phyloP scores from a whole-genome alignment of 2,329 filamentous ascomycete species.

The Microthyrium microscopicum region DNA sequence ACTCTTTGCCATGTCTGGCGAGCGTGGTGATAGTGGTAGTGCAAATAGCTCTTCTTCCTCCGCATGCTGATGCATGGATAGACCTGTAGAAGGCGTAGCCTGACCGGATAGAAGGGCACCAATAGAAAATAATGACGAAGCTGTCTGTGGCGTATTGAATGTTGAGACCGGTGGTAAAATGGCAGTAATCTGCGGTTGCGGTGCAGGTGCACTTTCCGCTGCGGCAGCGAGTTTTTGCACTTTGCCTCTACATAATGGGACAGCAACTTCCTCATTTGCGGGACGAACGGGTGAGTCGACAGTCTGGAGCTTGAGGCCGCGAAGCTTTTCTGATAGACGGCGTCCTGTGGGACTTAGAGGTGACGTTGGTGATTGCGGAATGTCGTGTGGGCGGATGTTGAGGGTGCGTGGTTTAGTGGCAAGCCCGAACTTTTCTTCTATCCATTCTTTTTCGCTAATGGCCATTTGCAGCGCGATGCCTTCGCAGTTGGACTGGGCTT shows the following conservation, averaged over 20 bases:
- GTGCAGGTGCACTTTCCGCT: conserved; percentile 4
- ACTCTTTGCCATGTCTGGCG: conserved; percentile 70
- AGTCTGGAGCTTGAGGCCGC: conserved; percentile 62
- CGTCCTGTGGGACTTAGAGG: conserved; percentile 48
- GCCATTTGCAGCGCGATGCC: conserved; percentile 76
- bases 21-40: conserved; percentile 69
- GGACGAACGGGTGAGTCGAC: conserved; percentile 28
- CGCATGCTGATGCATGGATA: conserved; percentile 22
- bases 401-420: conserved; percentile 23
- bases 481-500: conserved; percentile 59
- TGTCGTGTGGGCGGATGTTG: conserved; percentile 14
- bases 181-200: conserved; percentile 16
- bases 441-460: conserved; percentile 69
- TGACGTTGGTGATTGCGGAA: conserved; percentile 16
- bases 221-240: conserved; percentile 20
- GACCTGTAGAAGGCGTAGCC: neutral
- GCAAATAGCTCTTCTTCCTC: conserved; percentile 74
- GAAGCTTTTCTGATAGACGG: conserved; percentile 62
- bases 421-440: conserved; percentile 63
- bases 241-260: too few species aligned
- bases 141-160: too few species aligned
- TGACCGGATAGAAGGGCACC: conserved; percentile 1
- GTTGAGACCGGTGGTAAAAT: conserved; percentile 34
- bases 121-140: neutral
- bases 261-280: conserved; percentile 17